These are phyloP conservation scores for sorghum (Sorghum bicolor) DNA, from an alignment of 176 grass and related monocot species.

Conservation along the genomic window DNA sequence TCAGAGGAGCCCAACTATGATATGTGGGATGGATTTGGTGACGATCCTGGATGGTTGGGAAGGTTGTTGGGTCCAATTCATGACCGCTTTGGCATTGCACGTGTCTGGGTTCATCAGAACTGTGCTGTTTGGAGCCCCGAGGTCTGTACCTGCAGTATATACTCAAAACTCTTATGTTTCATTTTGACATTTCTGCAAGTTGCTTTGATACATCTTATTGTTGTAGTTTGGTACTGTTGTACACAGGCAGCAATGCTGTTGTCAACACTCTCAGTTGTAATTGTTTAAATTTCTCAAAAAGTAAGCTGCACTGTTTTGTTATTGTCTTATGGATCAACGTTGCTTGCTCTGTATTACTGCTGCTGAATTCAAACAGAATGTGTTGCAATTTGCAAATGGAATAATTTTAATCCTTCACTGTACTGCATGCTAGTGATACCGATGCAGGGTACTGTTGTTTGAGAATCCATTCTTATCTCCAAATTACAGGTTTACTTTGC, in stretches of 20 bases:
- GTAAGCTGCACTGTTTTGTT: conserved; percentile 2
- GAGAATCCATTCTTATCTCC: conserved; percentile 17
- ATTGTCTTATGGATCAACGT: neutral
- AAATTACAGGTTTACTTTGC: conserved; percentile 98
- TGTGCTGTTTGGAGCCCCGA: conserved; percentile 97
- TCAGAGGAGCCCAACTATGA: conserved; percentile 93
- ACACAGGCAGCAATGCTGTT: conserved; percentile 6
- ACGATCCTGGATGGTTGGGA: conserved; percentile 89
- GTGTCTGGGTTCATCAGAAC: conserved; percentile 98
- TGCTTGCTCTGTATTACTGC: conserved; percentile 8
- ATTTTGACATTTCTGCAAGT: neutral
- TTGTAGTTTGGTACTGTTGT: conserved; percentile 20
- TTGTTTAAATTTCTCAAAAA: conserved; percentile 8
- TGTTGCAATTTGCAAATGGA: neutral
- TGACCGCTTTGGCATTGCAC: conserved; percentile 79
- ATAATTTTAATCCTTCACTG: conserved; percentile 2
- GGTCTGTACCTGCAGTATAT: conserved; percentile 38
- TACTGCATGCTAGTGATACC: conserved; percentile 16
- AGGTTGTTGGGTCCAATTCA: conserved; percentile 86
- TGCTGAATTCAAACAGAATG: conserved; percentile 17
- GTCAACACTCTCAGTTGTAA: neutral
- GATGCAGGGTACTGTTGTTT: conserved; percentile 2
- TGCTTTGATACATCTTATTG: neutral
- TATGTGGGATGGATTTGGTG: conserved; percentile 88
- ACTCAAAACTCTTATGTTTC: conserved; percentile 6